phyloP scores from a whole-genome alignment of 2,329 filamentous ascomycete species.

The Capronia epimyces region DNA sequence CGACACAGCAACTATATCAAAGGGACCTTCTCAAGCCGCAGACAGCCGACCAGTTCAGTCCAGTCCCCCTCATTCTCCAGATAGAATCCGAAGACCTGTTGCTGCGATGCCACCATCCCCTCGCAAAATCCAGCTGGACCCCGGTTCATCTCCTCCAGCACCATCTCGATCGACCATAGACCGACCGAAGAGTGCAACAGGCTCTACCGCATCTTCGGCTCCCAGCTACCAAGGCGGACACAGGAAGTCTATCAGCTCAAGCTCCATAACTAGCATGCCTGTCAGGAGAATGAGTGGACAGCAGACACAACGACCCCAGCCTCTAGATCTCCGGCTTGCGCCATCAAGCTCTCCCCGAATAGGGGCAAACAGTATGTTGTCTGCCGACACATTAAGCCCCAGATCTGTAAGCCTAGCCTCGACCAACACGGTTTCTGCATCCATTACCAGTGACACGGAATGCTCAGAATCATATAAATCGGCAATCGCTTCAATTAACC shows the following conservation, averaged over 20 bases:
- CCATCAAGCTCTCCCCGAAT: slow-evolving; percentile 9
- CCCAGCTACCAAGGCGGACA: slow-evolving; percentile 5
- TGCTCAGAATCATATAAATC: slow-evolving; percentile 13
- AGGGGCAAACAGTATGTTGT: slow-evolving; percentile 9
- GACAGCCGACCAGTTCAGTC: not conserved
- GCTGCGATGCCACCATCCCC: slow-evolving; percentile 12
- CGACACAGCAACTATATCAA: not conserved
- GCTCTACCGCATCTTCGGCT: not conserved
- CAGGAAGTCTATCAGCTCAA: slow-evolving; percentile 25
- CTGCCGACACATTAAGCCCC: slow-evolving; percentile 23
- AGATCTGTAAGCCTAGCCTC: slow-evolving; percentile 26
- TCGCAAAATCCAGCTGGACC: slow-evolving; percentile 4
- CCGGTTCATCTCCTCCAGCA: slow-evolving; percentile 4
- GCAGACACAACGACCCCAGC: slow-evolving; percentile 9
- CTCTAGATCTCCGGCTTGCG: slow-evolving; percentile 10
- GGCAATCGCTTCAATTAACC: not conserved
- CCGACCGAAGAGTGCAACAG: slow-evolving; percentile 14
- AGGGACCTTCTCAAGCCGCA: not conserved
- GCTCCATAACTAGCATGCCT: slow-evolving; percentile 12
- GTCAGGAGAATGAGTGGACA: slow-evolving; percentile 5
- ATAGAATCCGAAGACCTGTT: slow-evolving; percentile 1
- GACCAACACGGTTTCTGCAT: slow-evolving; percentile 22
- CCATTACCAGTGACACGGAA: slow-evolving; percentile 20
- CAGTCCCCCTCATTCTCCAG: slow-evolving; percentile 18
- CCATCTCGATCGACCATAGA: slow-evolving; percentile 7